phyloP scores from a whole-genome alignment of 257 asterid species.

The Solanum infundibuliforme region DNA sequence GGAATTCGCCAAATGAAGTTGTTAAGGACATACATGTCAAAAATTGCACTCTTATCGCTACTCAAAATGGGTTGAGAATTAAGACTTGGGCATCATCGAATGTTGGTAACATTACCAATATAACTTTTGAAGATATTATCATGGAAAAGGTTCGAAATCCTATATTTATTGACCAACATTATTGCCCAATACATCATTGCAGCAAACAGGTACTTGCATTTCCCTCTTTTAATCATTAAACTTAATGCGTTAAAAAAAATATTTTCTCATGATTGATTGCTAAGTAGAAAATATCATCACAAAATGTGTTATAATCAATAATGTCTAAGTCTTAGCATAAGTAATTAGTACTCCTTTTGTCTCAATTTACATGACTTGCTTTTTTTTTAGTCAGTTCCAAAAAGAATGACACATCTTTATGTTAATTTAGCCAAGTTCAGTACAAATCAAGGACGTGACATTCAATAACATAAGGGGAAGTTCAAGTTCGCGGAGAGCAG shows the following conservation, averaged over 20 bases:
- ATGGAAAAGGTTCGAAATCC: slow-evolving; percentile 46
- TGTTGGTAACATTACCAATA: slow-evolving; percentile 16
- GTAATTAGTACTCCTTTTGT: background rate
- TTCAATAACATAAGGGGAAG: background rate
- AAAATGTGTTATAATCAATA: background rate
- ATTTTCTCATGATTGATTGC: background rate
- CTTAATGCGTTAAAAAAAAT: background rate
- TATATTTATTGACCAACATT: slow-evolving; percentile 49
- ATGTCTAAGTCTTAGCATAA: background rate
- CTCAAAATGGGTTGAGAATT: slow-evolving; percentile 54
- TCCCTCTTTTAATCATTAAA: background rate
- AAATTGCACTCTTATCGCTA: slow-evolving; percentile 24
- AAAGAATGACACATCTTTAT: too few species aligned
- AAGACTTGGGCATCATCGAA: slow-evolving; percentile 48
- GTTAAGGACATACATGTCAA: slow-evolving; percentile 21
- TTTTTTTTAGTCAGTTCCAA: too few species aligned
- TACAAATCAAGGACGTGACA: background rate
- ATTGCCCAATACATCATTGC: slow-evolving; percentile 37
- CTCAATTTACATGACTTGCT: too few species aligned
- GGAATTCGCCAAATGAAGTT: slow-evolving; percentile 14
- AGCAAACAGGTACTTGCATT: background rate
- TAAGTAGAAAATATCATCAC: background rate
- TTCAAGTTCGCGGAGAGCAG: background rate
- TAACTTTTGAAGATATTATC: slow-evolving; percentile 23
- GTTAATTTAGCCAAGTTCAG: background rate